Evolutionary conservation across 1,284 basidiomycete genomes (phyloP).

Genomic region (Heliocybe sulcata): DNA sequence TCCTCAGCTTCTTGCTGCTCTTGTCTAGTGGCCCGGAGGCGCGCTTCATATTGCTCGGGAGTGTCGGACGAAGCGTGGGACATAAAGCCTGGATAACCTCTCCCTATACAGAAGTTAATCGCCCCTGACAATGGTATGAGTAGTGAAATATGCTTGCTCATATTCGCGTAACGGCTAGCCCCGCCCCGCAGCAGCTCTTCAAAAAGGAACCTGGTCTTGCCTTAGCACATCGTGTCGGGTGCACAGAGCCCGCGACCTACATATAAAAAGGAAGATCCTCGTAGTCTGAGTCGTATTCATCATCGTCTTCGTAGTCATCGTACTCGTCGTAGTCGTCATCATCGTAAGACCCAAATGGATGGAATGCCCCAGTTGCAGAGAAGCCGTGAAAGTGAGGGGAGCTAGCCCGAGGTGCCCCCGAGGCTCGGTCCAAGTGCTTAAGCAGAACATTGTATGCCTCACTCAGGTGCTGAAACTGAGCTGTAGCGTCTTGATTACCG

Average conservation of each 20-base stretch:
- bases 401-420: constrained; percentile 18
- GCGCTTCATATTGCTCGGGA: constrained; percentile 40
- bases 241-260: constrained; percentile 19
- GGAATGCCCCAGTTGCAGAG: constrained; percentile 10
- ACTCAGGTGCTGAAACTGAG: constrained; percentile 58
- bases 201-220: constrained; percentile 33
- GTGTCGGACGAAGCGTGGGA: constrained; percentile 28
- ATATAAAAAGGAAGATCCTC: constrained; percentile 33
- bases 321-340: constrained; percentile 13
- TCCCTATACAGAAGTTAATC: background rate
- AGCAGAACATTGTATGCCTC: constrained; percentile 59
- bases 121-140: background rate
- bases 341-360: background rate
- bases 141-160: constrained; percentile 16
- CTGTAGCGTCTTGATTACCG: constrained; percentile 53
- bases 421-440: constrained; percentile 38
- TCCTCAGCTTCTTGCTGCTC: constrained; percentile 46
- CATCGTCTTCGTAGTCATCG: constrained; percentile 23
- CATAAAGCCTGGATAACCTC: constrained; percentile 10
- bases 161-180: constrained; percentile 20
- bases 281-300: constrained; percentile 20
- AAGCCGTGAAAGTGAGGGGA: constrained; percentile 9
- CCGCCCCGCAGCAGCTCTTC: constrained; percentile 36
- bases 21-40: constrained; percentile 40
- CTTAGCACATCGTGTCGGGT: constrained; percentile 1